Evolutionary conservation across 176 grass and related monocot genomes (phyloP), one percentile per base, ranked within the genome.

Genomic region (Rhipidocladum racemiflorum): DNA sequence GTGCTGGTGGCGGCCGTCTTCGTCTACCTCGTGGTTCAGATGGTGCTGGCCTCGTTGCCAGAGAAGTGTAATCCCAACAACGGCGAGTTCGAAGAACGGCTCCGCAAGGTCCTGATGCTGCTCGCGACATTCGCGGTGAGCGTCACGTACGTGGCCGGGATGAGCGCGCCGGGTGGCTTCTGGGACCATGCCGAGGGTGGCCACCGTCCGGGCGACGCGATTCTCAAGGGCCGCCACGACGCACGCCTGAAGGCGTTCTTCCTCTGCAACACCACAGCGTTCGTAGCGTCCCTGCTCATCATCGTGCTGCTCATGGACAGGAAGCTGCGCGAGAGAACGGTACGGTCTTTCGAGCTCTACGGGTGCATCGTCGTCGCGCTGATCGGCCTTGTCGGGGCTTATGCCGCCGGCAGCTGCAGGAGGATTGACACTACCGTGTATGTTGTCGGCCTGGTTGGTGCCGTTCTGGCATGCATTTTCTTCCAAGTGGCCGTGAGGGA

Each of bases 111-210:
- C 12, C 71, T 84, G n/a, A 64, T 82, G 80, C 74, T 88, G 56
- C 86, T 88, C 0, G 84, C 84, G 1, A 83, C 69, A 7, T 73
- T 90, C 9, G 56, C 67, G 0, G 45, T 62, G 6, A 82, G 67
- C 38, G 13, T 90, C 38, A 86, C 83, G 0, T 90, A 91, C 56
- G 9, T 61, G 9, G 76, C 67, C 0, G 85, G 89, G 23, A 70
- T 91, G 40, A 84, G 40, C 75, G 24, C 75, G 9, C 85, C 80
- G 0, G 80, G 85, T 5, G 77, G 77, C 8, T 86, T 75, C 69
- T 74, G 77, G 77, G 70, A 81, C 20, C 28, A 18, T 38, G 1
- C 4, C 20, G 27, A 65, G 3, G 50, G 21, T 5, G 3, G 24
- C 18, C 59, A 66, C 59, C 0, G 0, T 4, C 34, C 84, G 0